Conservation (phyloP, 371 early-diverging fungal species). For the Syncephalastrum monosporum region DNA sequence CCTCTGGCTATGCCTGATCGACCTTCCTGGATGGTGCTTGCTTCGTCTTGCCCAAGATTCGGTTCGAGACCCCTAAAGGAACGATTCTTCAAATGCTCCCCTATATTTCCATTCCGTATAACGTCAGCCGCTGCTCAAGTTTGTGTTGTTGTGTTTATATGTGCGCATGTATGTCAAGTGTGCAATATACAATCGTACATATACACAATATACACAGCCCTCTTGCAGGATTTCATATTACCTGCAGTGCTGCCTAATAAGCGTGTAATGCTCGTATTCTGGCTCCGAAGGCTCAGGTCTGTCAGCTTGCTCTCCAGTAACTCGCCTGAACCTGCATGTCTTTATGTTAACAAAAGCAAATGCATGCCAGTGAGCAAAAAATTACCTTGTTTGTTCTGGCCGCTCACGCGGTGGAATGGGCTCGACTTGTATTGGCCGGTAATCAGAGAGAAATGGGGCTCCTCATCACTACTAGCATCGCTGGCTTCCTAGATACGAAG, state of each 20-base stretch:
- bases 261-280: conserved; percentile 61
- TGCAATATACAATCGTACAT: no score
- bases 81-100: conserved; percentile 68
- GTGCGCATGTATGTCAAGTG: no score
- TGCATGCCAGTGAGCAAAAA: not conserved
- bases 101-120: conserved; percentile 24
- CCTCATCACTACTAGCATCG: conserved; percentile 64
- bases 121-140: conserved; percentile 1
- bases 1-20: conserved; percentile 86
- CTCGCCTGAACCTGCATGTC: conserved; percentile 15
- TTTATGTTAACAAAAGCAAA: not conserved
- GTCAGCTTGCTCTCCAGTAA: conserved; percentile 39
- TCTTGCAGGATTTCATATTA: conserved; percentile 12
- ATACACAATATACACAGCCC: no score
- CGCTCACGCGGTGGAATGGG: conserved; percentile 12
- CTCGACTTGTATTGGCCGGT: conserved; percentile 76
- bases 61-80: conserved; percentile 82
- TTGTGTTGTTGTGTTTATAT: not conserved
- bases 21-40: conserved; percentile 73
- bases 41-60: conserved; percentile 64
- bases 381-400: not conserved
- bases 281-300: conserved; percentile 57
- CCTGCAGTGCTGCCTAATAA: conserved; percentile 80
- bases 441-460: conserved; percentile 86
- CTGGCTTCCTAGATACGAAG: conserved; percentile 30